Conservation (phyloP, 164 flowering plant genomes). For the Malania oleifera region DNA sequence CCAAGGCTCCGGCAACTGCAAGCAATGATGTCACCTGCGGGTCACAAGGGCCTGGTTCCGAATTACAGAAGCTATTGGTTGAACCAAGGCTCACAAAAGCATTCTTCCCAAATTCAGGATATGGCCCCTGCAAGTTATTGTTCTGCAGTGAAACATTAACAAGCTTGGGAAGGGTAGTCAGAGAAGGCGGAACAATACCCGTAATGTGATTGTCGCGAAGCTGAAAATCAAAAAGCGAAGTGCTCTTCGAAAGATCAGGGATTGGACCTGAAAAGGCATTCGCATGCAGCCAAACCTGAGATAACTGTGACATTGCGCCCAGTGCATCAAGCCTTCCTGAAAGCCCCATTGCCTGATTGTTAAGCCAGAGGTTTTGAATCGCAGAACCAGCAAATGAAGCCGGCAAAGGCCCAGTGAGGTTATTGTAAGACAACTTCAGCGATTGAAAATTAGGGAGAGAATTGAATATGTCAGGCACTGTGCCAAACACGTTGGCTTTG, state of each 20-base stretch:
- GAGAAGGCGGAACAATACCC: slow-evolving; percentile 35
- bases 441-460: slow-evolving; percentile 22
- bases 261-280: slow-evolving; percentile 43
- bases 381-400: slow-evolving; percentile 22
- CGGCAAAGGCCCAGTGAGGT: slow-evolving; percentile 43
- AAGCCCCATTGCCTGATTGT: slow-evolving; percentile 32
- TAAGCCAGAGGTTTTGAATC: slow-evolving; percentile 35
- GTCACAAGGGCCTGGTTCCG: slow-evolving; percentile 52
- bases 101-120: slow-evolving; percentile 24
- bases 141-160: slow-evolving; percentile 41
- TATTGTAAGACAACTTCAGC: slow-evolving; percentile 45
- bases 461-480: slow-evolving; percentile 36
- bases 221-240: slow-evolving; percentile 36
- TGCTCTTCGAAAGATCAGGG: slow-evolving; percentile 43
- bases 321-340: slow-evolving; percentile 37
- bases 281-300: slow-evolving; percentile 48
- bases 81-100: slow-evolving; percentile 14
- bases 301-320: slow-evolving; percentile 28
- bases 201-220: slow-evolving; percentile 47
- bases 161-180: slow-evolving; percentile 26
- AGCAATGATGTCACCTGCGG: slow-evolving; percentile 45
- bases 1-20: slow-evolving; percentile 36
- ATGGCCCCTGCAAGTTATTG: slow-evolving; percentile 56
- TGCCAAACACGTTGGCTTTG: slow-evolving; percentile 25
- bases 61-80: slow-evolving; percentile 39